These are phyloP conservation scores for Sporothrix variecibatus DNA, from an alignment of 2,329 filamentous ascomycete genomes.

Conservation along the genomic window DNA sequence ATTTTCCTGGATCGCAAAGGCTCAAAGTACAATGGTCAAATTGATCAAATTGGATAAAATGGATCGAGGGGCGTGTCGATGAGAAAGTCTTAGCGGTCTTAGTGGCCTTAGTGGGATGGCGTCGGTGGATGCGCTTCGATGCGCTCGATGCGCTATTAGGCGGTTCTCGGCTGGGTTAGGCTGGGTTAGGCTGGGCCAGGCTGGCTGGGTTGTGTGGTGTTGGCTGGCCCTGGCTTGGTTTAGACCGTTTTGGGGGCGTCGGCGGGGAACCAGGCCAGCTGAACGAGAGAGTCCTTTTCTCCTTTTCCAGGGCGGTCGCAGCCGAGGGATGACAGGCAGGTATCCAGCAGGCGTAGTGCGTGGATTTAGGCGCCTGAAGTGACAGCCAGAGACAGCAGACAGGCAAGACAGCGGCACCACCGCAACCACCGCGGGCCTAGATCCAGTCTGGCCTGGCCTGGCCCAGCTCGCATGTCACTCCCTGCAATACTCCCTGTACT, in stretches of 20 bases:
- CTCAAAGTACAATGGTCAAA: background rate
- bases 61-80: background rate
- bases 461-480: background rate
- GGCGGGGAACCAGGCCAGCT: constrained; percentile 3
- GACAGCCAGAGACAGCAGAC: background rate
- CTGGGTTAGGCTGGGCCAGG: background rate
- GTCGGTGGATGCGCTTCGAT: too few species aligned
- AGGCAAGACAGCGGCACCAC: background rate
- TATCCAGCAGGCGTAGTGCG: too few species aligned
- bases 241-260: background rate
- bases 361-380: too few species aligned
- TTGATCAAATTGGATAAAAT: background rate
- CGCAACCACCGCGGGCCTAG: background rate
- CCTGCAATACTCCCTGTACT: background rate
- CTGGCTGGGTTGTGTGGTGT: background rate
- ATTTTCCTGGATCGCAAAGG: background rate
- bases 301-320: background rate
- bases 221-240: background rate
- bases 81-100: background rate
- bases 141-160: too few species aligned
- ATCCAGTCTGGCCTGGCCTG: background rate
- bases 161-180: too few species aligned
- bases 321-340: background rate
- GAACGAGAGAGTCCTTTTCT: background rate
- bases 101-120: background rate